Percentiles rank a stretch among this genome's conserved stretches.
Conservation (phyloP, 2,329 filamentous ascomycete species). For the Botrytis paeoniae region DNA sequence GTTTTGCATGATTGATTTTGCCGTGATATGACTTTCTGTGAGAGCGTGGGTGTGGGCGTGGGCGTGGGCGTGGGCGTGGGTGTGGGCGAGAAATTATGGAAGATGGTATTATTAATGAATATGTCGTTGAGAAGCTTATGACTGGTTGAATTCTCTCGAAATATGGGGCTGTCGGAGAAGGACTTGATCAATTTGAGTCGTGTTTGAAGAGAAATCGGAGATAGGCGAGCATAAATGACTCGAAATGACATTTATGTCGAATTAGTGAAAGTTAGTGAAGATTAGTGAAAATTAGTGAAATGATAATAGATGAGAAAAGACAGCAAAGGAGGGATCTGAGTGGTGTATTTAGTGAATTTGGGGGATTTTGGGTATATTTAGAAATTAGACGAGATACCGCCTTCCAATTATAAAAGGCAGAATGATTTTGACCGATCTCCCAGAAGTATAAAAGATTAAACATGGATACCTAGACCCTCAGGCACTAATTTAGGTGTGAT, state of each 20-base stretch:
- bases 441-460: not conserved
- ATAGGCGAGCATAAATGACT: constrained; percentile 14
- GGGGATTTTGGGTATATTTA: too few relatives aligned
- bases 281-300: not conserved
- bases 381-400: not conserved
- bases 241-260: not conserved
- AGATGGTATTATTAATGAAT: not conserved
- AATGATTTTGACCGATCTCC: not conserved
- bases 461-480: not conserved
- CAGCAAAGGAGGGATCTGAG: too few relatives aligned
- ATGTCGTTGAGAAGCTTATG: not conserved
- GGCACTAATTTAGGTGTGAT: too few relatives aligned
- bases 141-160: not conserved
- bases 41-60: too few relatives aligned
- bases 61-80: too few relatives aligned
- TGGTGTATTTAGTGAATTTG: too few relatives aligned
- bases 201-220: not conserved
- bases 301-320: not conserved
- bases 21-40: not conserved
- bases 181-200: not conserved
- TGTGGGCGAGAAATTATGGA: not conserved
- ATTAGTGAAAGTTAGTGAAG: not conserved
- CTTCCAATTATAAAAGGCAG: not conserved
- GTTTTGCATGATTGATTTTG: not conserved
- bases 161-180: not conserved